Base-by-base conservation (phyloP, 805 yeast species). In the Saccharomyces mikatae region DNA sequence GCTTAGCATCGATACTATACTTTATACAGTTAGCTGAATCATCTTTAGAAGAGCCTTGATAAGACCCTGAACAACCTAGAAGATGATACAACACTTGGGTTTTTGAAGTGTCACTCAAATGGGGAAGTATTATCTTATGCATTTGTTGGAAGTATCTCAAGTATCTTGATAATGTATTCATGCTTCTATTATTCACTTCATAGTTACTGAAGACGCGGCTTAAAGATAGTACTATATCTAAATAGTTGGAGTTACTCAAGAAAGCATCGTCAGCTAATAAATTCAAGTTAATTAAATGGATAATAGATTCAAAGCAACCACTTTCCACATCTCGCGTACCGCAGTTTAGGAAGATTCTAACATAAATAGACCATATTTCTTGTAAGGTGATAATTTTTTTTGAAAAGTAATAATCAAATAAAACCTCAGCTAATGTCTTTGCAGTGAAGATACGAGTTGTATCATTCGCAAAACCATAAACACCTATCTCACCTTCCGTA, bases 231-330 rank as follows among this genome's bases (percentile, higher is more conserved):
- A 71, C 32, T 3, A 72, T 57, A 9, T 56, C 52, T 17, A 68
- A 56, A 54, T 74, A 69, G 17, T 61, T 60, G 6, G 56, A 51
- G 22, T 60, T 63, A 1, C 59, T 60, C 6, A 74, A 52, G 51
- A 65, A 72, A 0, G 63, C 59, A 11, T 55, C 58, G 49, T 71
- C 67, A 6, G 58, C 53, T 0, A 65, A 58, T 14, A 64, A 55
- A 49, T 62, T 65, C n/a, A 72, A 55, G 4, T 65, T 61, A 4
- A 65, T 53, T 50, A 66, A 75, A 47, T 75, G 75, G 14, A 67
- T 56, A 10, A 74, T 55, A 0, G 78, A 71, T 54, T 73, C 73
- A 41, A 75, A 63, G 21, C 73, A 60, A 1, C 73, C 74, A 2
- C 65, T 55, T 60, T 70, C 59, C 6, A 60, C 54, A 54, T 64